phyloP scores from a whole-genome alignment of 768 basidiomycete genomes.

The Lactarius sanguifluus region DNA sequence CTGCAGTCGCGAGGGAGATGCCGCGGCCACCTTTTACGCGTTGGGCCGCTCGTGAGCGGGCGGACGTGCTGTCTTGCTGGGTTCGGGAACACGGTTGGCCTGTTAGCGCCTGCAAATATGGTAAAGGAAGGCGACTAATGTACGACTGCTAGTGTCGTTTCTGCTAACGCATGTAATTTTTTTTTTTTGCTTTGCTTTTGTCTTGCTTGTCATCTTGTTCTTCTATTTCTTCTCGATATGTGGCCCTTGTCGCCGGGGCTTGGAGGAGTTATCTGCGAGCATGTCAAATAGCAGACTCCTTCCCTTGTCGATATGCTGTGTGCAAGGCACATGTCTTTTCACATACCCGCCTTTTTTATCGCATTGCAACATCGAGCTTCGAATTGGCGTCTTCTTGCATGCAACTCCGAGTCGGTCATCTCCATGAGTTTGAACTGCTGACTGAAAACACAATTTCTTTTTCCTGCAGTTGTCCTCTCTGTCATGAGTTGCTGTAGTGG shows the following conservation, averaged over 20 bases:
- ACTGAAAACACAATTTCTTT: no score
- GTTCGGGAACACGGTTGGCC: conserved; percentile 29
- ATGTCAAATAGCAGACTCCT: neutral
- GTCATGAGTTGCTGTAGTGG: no score
- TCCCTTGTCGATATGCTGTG: no score
- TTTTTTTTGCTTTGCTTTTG: neutral
- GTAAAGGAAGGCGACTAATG: conserved; percentile 6
- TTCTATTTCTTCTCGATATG: neutral
- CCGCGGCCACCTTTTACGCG: conserved; percentile 30
- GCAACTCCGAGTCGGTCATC: no score
- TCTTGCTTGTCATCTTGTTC: neutral
- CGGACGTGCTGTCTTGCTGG: conserved; percentile 26
- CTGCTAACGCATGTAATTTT: neutral
- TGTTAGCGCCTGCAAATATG: conserved; percentile 15
- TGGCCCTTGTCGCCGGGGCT: neutral
- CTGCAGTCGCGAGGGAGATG: conserved; percentile 13
- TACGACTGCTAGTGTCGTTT: neutral
- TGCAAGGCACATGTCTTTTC: no score
- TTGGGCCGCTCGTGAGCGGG: conserved; percentile 27
- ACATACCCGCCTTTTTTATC: no score
- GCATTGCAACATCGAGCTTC: no score
- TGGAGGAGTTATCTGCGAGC: neutral
- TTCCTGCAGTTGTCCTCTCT: no score
- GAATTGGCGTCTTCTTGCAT: no score
- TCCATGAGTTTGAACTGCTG: no score